phyloP scores from a whole-genome alignment of 2,329 filamentous ascomycete species.

The Tolypocladium tundrense region DNA sequence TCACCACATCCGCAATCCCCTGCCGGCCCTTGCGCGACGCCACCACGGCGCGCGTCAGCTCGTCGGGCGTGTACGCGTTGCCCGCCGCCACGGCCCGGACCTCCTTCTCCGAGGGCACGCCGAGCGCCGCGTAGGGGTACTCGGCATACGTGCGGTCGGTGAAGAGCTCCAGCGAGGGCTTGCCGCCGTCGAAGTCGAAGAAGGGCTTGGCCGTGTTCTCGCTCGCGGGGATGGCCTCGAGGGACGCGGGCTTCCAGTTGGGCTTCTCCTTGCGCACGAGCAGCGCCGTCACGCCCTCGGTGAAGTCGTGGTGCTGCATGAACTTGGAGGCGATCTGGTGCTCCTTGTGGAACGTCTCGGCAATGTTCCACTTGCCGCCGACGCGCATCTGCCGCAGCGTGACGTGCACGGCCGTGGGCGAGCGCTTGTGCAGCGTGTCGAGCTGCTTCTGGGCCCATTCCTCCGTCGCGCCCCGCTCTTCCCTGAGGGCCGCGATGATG shows the following conservation, averaged over 20 bases:
- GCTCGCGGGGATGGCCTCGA: slow-evolving; percentile 53
- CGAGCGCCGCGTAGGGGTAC: slow-evolving; percentile 64
- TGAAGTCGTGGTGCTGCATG: slow-evolving; percentile 87
- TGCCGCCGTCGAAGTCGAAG: slow-evolving; percentile 42
- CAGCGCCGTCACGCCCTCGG: slow-evolving; percentile 76
- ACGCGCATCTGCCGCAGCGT: slow-evolving; percentile 73
- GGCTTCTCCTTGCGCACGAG: slow-evolving; percentile 63
- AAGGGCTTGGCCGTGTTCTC: slow-evolving; percentile 54
- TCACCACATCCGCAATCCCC: slow-evolving; percentile 57
- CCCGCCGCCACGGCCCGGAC: slow-evolving; percentile 34
- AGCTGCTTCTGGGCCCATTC: slow-evolving; percentile 74
- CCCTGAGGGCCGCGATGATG: slow-evolving; percentile 59
- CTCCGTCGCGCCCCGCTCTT: slow-evolving; percentile 39
- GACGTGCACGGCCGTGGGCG: slow-evolving; percentile 80
- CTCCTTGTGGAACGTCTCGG: slow-evolving; percentile 77
- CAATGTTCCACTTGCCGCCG: slow-evolving; percentile 67
- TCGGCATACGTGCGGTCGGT: slow-evolving; percentile 51
- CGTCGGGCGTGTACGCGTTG: slow-evolving; percentile 31
- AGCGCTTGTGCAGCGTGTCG: slow-evolving; percentile 63
- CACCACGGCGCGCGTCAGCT: slow-evolving; percentile 56
- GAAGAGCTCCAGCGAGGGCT: slow-evolving; percentile 47
- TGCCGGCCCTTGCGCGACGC: slow-evolving; percentile 51
- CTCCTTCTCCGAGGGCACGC: slow-evolving; percentile 62
- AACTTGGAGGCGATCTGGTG: slow-evolving; percentile 76
- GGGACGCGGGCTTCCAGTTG: slow-evolving; percentile 63